Conservation (phyloP, 345 rosid genomes). For the Moricandia moricandioides region DNA sequence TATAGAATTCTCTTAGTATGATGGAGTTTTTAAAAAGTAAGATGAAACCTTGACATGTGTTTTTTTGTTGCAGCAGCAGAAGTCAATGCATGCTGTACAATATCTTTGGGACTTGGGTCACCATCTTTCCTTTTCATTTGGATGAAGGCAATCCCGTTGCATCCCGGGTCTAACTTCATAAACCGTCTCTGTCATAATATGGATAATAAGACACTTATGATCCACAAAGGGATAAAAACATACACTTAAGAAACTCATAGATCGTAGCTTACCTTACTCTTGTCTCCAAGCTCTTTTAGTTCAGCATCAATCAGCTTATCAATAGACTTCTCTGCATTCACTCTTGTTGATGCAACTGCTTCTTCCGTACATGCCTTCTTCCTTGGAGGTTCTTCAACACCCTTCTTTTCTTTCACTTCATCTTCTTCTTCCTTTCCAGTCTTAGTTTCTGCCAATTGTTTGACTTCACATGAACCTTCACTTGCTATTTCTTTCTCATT, state of each 20-base stretch:
- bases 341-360: conserved; percentile 36
- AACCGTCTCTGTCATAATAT: conserved; percentile 61
- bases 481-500: conserved; percentile 32
- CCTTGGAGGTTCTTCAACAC: conserved; percentile 51
- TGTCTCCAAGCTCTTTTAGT: conserved; percentile 84
- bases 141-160: conserved; percentile 81
- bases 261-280: conserved; percentile 59
- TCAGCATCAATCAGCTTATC: conserved; percentile 95
- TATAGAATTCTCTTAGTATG: neutral
- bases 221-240: neutral
- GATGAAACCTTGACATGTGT: conserved; percentile 82
- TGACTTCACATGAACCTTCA: conserved; percentile 35
- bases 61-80: conserved; percentile 78
- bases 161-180: conserved; percentile 78
- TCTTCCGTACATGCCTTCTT: conserved; percentile 63
- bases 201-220: neutral
- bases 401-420: conserved; percentile 38
- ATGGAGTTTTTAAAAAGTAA: conserved; percentile 1
- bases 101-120: conserved; percentile 81
- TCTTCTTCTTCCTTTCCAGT: conserved; percentile 32
- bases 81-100: conserved; percentile 81
- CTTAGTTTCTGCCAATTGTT: conserved; percentile 33
- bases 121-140: conserved; percentile 89
- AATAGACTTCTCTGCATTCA: conserved; percentile 60
- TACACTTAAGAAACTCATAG: neutral